Conservation (phyloP, 2,329 filamentous ascomycete genomes). For the Cladophialophora immunda region DNA sequence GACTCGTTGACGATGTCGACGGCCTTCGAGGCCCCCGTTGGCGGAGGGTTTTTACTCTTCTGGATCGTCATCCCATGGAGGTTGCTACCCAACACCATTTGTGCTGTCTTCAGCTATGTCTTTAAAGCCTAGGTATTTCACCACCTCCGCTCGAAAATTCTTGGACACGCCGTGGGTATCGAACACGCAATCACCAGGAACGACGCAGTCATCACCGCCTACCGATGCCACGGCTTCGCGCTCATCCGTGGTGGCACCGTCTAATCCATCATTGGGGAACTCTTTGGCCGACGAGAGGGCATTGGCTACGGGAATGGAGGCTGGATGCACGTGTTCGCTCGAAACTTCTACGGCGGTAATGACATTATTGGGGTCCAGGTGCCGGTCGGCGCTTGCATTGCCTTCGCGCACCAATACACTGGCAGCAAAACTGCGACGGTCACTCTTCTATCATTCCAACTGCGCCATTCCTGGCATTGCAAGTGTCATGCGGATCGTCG, state of each 20-base stretch:
- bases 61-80: too few relatives aligned
- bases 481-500: conserved; percentile 87
- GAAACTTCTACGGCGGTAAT: conserved; percentile 98
- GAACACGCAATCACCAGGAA: conserved; percentile 91
- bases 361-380: conserved; percentile 99
- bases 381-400: conserved; percentile 93
- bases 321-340: conserved; percentile 99
- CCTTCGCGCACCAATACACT: conserved; percentile 96
- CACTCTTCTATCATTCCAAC: conserved; percentile 97
- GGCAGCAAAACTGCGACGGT: conserved; percentile 85
- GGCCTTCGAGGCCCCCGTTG: too few relatives aligned
- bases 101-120: too few relatives aligned
- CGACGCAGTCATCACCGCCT: conserved; percentile 96
- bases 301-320: conserved; percentile 99
- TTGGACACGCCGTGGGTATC: conserved; percentile 91
- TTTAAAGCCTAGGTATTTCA: too few relatives aligned
- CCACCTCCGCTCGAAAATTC: too few relatives aligned
- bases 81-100: too few relatives aligned
- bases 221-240: conserved; percentile 98
- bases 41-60: too few relatives aligned
- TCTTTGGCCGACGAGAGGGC: conserved; percentile 92
- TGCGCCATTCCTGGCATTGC: conserved; percentile 89
- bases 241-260: conserved; percentile 93
- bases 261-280: conserved; percentile 93
- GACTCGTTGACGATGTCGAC: too few relatives aligned